These are phyloP conservation scores for Albifimbria verrucaria DNA, from an alignment of 2,329 filamentous ascomycete species.

Conservation along the genomic window DNA sequence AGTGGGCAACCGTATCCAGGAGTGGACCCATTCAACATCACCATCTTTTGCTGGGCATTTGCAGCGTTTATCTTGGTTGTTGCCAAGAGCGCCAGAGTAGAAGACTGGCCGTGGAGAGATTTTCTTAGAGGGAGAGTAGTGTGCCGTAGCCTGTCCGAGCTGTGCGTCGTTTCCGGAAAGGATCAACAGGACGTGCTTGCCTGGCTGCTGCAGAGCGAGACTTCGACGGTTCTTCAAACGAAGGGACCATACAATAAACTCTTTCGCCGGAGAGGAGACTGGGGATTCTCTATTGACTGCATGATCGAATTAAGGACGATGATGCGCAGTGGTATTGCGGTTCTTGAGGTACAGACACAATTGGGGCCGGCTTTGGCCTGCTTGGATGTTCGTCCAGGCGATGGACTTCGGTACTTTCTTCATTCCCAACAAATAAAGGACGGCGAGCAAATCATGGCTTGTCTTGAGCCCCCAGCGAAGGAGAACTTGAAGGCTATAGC, in stretches of 20 bases:
- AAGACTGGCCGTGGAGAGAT: constrained; percentile 23
- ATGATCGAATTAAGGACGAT: not conserved
- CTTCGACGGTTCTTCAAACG: constrained; percentile 9
- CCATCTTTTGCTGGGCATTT: constrained; percentile 21
- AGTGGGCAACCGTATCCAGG: too few species aligned
- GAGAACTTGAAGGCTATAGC: too few species aligned
- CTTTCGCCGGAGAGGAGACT: constrained; percentile 3
- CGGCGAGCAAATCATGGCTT: too few species aligned
- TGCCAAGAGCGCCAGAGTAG: constrained; percentile 16
- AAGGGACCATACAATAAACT: constrained; percentile 17
- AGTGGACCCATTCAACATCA: constrained; percentile 24
- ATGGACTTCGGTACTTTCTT: too few species aligned
- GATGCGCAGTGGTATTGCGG: not conserved
- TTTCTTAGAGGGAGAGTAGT: constrained; percentile 16
- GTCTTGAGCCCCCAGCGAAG: too few species aligned
- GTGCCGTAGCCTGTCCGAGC: constrained; percentile 18
- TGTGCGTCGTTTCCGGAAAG: constrained; percentile 14
- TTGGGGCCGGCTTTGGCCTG: not conserved
- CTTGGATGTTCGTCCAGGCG: too few species aligned
- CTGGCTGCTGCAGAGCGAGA: constrained; percentile 16
- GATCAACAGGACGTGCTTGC: constrained; percentile 17
- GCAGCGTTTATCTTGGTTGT: constrained; percentile 20
- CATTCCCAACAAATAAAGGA: too few species aligned
- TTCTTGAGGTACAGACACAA: not conserved
- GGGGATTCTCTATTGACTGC: constrained; percentile 6